Base-by-base conservation (phyloP, 129 eudicot species). In the Escallonia rubra region DNA sequence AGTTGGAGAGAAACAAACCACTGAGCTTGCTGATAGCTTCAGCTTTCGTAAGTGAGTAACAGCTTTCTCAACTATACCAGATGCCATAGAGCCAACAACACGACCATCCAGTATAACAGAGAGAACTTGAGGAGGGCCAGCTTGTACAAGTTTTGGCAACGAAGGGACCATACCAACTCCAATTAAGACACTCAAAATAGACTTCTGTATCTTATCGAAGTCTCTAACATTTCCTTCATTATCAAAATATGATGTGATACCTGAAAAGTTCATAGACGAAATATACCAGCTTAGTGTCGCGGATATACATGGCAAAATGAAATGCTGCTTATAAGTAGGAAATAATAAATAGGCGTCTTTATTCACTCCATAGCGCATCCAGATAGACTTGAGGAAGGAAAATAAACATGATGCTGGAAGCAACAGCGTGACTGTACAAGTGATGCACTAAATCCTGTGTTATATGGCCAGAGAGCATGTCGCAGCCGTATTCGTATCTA, bases 51-150 rank as follows among this genome's bases (percentile, higher is more conserved):
- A 78, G 75, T 89, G 91, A 76, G 41, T 46, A 46, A 89, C 91
- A 52, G 91, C 83, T 63, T 82, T 85, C 53, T 84, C 95, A 34
- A 89, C 77, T 50, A 75, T 67, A 79, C 73, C 75, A 49, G 85
- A 70, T 40, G 98, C 78, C n/a, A 93, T 82, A 41, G 83, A 70
- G 55, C 98, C 98, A 68, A 89, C 84, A 64, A 93, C 83, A 63
- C 95, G 81, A 2, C 98, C 98, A 74, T 93, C 98, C 43, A 93
- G 80, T 49, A 93, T 67, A 72, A 93, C 98, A 69, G 86, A 85
- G 61, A 86, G 90, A 65, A 89, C 85, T 82, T 93, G 86, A 41
- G 96, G 98, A 43, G 96, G 98, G 12, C 90, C 98, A 64, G 86
- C 85, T 74, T 81, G 86, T 49, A 84, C 89, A 79, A 84, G 95